Percentiles rank a stretch among this genome's conserved stretches.
These are phyloP conservation scores for Diplodia intermedia DNA, from an alignment of 2,329 filamentous ascomycete genomes.

Conservation along the genomic window DNA sequence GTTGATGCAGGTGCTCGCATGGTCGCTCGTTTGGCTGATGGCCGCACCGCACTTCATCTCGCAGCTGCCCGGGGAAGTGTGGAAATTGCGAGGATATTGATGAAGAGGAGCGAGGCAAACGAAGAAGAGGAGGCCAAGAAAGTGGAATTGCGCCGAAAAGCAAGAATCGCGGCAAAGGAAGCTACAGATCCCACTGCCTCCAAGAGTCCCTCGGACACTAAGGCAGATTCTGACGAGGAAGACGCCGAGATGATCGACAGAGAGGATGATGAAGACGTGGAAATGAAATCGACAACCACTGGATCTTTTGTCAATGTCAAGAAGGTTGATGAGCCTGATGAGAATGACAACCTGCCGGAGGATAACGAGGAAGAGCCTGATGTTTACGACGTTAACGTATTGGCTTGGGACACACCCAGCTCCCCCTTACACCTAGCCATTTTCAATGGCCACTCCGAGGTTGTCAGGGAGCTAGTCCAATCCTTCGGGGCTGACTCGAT, in stretches of 20 bases:
- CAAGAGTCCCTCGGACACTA: neutral
- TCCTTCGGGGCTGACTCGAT: constrained; percentile 79
- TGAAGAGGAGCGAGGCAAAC: constrained; percentile 76
- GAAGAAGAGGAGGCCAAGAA: constrained; percentile 71
- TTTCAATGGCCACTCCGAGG: constrained; percentile 70
- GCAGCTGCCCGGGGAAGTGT: constrained; percentile 73
- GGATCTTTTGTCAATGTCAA: constrained; percentile 76
- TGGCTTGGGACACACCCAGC: constrained; percentile 79
- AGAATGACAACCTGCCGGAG: constrained; percentile 54
- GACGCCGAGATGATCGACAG: constrained; percentile 58
- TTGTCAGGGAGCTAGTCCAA: constrained; percentile 71
- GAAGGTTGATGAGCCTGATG: constrained; percentile 51
- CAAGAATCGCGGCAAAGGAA: constrained; percentile 38
- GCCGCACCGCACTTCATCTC: constrained; percentile 81
- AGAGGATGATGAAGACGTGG: constrained; percentile 51
- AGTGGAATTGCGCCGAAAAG: constrained; percentile 56
- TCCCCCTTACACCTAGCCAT: constrained; percentile 83
- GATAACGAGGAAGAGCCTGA: constrained; percentile 74
- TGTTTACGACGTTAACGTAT: constrained; percentile 76
- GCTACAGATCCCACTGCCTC: neutral
- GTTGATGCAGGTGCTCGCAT: constrained; percentile 76
- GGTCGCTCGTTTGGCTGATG: constrained; percentile 77
- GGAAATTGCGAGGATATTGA: constrained; percentile 73
- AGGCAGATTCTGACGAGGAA: constrained; percentile 46
- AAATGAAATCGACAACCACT: constrained; percentile 55